Conservation (phyloP, 805 yeast species). For the Starmera amethionina region DNA sequence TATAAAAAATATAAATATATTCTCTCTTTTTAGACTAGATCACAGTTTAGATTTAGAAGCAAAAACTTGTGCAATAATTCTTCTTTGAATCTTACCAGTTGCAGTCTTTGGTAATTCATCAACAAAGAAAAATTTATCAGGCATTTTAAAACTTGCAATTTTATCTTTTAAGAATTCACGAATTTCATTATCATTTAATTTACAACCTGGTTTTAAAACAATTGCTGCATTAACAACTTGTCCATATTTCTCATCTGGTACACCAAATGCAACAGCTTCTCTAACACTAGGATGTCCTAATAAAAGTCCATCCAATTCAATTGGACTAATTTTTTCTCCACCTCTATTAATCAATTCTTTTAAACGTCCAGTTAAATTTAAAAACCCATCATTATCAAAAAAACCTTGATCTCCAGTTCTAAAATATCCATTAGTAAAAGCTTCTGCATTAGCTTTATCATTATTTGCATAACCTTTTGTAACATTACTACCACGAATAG, state of each 20-base stretch:
- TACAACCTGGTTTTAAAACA: constrained; percentile 36
- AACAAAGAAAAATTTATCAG: constrained; percentile 46
- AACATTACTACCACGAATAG: constrained; percentile 57
- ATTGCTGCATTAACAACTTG: constrained; percentile 65
- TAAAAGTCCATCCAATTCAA: constrained; percentile 55
- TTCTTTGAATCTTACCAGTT: constrained; percentile 68
- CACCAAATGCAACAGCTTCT: constrained; percentile 67
- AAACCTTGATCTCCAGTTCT: constrained; percentile 75
- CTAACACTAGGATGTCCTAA: constrained; percentile 51
- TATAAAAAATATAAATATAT: not conserved
- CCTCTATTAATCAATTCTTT: constrained; percentile 71
- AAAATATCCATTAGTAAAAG: constrained; percentile 54
- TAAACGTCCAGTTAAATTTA: constrained; percentile 57
- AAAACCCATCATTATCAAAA: constrained; percentile 47
- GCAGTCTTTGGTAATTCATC: constrained; percentile 64
- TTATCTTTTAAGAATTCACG: constrained; percentile 32
- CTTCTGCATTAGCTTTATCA: constrained; percentile 57
- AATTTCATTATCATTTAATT: constrained; percentile 33
- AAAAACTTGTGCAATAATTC: constrained; percentile 49
- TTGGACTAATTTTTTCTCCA: constrained; percentile 70
- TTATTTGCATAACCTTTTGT: constrained; percentile 68
- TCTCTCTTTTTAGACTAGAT: too few species aligned
- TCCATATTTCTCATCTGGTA: constrained; percentile 57
- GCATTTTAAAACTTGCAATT: constrained; percentile 52
- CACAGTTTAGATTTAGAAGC: constrained; percentile 23